These are phyloP conservation scores for Boletus mariae DNA, from an alignment of 1,284 basidiomycete genomes.

Conservation along the genomic window DNA sequence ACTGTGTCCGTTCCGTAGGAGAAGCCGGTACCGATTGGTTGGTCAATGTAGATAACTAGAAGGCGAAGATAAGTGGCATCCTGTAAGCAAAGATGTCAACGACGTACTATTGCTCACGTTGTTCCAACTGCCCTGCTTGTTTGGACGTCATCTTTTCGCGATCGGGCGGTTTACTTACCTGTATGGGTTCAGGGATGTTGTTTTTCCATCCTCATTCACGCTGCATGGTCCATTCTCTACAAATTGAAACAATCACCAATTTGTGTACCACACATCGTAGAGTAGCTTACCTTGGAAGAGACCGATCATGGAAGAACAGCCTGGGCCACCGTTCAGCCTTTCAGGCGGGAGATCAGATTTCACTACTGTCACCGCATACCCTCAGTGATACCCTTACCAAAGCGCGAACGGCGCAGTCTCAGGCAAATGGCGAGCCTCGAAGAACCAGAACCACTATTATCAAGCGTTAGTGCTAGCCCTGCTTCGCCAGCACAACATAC, in stretches of 20 bases:
- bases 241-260: background rate
- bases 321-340: slow-evolving; percentile 38
- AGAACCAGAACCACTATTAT: slow-evolving; percentile 69
- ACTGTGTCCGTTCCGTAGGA: slow-evolving; percentile 55
- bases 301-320: slow-evolving; percentile 43
- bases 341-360: slow-evolving; percentile 22
- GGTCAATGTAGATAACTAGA: slow-evolving; percentile 71
- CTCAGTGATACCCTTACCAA: slow-evolving; percentile 41
- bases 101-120: slow-evolving; percentile 60
- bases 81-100: background rate
- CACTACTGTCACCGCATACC: background rate
- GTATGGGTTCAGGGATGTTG: slow-evolving; percentile 31
- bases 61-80: background rate
- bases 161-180: slow-evolving; percentile 17
- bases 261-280: background rate
- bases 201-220: slow-evolving; percentile 24
- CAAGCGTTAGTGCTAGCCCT: slow-evolving; percentile 5
- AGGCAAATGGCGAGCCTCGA: slow-evolving; percentile 56
- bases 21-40: slow-evolving; percentile 69
- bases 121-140: slow-evolving; percentile 55
- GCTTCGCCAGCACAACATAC: slow-evolving; percentile 7
- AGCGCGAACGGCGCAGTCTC: slow-evolving; percentile 64
- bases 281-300: slow-evolving; percentile 37
- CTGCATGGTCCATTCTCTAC: slow-evolving; percentile 30
- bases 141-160: background rate